Percentiles rank a stretch among this genome's conserved stretches.
Evolutionary conservation across 2,329 filamentous ascomycete genomes (phyloP).

Genomic region (Pezicula radicicola): DNA sequence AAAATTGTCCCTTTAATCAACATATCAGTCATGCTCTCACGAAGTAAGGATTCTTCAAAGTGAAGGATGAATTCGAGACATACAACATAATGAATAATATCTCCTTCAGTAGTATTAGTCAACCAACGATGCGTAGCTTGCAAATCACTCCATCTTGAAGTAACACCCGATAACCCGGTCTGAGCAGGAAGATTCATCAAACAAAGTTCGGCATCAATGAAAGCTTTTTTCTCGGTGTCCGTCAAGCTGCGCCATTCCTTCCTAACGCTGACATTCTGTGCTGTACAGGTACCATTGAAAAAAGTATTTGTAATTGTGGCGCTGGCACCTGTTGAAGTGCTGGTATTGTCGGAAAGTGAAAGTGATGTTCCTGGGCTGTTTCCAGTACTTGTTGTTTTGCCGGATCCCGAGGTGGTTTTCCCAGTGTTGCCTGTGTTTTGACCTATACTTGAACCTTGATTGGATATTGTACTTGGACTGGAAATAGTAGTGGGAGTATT

Average conservation of each 20-base stretch:
- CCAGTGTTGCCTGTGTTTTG: no score
- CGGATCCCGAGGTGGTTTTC: no score
- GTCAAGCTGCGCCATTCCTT: conserved; percentile 14
- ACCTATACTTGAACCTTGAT: no score
- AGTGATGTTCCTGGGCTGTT: no score
- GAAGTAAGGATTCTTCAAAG: background rate
- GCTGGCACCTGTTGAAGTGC: no score
- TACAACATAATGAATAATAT: conserved; percentile 9
- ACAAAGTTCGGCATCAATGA: conserved; percentile 10
- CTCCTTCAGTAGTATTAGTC: conserved; percentile 29
- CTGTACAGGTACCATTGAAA: conserved; percentile 5
- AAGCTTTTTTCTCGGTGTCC: conserved; percentile 9
- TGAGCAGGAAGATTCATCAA: conserved; percentile 3
- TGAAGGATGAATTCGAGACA: background rate
- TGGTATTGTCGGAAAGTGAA: no score
- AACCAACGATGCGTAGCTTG: conserved; percentile 34
- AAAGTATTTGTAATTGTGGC: conserved; percentile 1
- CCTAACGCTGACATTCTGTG: conserved; percentile 5
- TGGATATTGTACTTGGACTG: no score
- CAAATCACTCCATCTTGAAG: conserved; percentile 35
- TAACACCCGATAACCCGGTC: conserved; percentile 9
- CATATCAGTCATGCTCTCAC: background rate
- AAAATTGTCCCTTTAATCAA: conserved; percentile 28
- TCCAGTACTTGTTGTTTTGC: no score
- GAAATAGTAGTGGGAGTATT: no score